Evolutionary conservation across 148 eudicot species (phyloP), one percentile per base, ranked within the genome.

Genomic region (Bassia scoparia): DNA sequence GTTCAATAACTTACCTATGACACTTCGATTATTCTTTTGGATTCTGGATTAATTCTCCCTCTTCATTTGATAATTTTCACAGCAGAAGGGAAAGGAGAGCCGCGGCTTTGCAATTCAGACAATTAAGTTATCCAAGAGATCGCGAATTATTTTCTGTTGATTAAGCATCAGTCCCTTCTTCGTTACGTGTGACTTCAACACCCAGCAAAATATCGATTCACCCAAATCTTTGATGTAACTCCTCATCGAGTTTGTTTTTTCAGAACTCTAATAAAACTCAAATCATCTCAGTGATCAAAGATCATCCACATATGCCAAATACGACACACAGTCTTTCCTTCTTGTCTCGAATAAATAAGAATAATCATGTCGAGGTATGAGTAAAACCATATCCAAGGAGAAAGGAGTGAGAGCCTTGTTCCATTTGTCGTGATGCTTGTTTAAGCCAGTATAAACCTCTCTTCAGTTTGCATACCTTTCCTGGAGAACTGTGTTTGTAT

Each of bases 351-450:
- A 20, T 48, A 29, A 73, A 73, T 7, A 73, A 18, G 69, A 61
- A 34, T 73, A 73, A 33, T 73, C 69, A 5, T 9, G 0, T 10
- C 41, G 56, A 24, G 74, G 62, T 48, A n/a, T 73, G 69, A 7
- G 0, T 1, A 14, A 44, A 73, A 20, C 69, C 59, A 2, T 0
- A 1, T 2, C 9, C 2, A 0, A 17, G 0, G 0, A 61, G 13
- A 7, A 29, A 33, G 1, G 8, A 1, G 27, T 41, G 0, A 72
- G 16, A 24, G 46, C 48, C 17, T 17, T 20, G 15, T 50, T 53
- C 53, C 76, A 73, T 46, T n/a, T 61, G 63, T 7, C 76, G 3
- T 4, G 76, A 61, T 0, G 68, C 76, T 11, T 73, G 43, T 2
- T 35, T 55, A 0, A 73, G 27, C 0, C 58, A 69, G 62, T 61